Conservation (phyloP, 257 asterid species). For the Solanum paucissectum region DNA sequence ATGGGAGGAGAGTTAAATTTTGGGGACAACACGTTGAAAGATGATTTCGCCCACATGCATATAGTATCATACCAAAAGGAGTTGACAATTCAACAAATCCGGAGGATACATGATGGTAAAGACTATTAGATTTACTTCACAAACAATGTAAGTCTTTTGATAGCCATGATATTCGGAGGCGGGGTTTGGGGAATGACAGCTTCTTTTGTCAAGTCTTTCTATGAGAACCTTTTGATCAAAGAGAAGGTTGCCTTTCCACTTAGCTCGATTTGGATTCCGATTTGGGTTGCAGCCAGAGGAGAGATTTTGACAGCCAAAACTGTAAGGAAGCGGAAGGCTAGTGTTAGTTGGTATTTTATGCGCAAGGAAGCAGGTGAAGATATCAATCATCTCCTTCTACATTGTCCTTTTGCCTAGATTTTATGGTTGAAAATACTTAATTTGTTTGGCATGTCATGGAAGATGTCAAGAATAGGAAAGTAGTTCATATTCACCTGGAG, state of each 20-base stretch:
- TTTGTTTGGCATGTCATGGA: background rate
- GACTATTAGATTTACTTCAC: background rate
- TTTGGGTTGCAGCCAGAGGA: background rate
- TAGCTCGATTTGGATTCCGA: background rate
- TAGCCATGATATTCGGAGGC: background rate
- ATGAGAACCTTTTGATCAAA: background rate
- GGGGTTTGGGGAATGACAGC: background rate
- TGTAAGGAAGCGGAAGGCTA: background rate
- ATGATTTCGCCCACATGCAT: background rate
- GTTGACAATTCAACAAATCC: background rate
- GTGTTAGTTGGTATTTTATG: background rate
- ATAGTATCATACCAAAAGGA: background rate
- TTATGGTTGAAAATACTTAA: background rate
- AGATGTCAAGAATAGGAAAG: background rate
- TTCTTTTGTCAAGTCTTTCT: background rate
- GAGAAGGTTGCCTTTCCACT: background rate
- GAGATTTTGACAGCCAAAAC: background rate
- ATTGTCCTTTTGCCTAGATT: background rate
- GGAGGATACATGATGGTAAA: background rate
- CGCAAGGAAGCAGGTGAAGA: background rate
- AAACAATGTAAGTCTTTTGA: background rate
- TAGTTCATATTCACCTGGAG: background rate
- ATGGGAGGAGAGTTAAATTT: background rate
- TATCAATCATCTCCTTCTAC: background rate
- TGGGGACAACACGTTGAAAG: background rate